Percentiles rank a stretch among this genome's conserved stretches.
Conservation (phyloP, 2,329 filamentous ascomycete species). For the Fusarium sarcochroum region DNA sequence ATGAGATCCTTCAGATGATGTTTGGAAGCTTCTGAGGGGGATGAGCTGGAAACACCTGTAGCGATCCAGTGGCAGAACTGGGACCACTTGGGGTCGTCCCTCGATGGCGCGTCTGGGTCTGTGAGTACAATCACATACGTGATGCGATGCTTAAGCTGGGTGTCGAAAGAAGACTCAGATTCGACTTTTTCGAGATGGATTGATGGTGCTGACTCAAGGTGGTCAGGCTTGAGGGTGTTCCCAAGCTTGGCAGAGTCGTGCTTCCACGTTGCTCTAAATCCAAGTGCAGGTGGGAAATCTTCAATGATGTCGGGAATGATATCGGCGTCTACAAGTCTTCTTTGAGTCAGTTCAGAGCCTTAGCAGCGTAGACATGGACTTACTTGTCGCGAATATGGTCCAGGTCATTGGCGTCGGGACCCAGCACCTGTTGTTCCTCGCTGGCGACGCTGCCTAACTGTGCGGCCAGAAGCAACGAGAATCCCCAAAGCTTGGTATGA, state of each 20-base stretch:
- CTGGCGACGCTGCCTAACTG: background rate
- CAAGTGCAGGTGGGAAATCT: slow-evolving; percentile 35
- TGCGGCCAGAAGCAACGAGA: background rate
- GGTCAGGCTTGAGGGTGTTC: slow-evolving; percentile 25
- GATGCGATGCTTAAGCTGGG: background rate
- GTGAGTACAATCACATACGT: slow-evolving; percentile 36
- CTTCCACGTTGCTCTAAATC: slow-evolving; percentile 33
- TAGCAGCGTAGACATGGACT: fast-evolving
- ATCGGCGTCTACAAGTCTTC: slow-evolving; percentile 22
- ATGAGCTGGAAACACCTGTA: background rate
- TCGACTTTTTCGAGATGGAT: slow-evolving; percentile 5
- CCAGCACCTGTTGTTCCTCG: slow-evolving; percentile 3
- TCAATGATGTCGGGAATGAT: slow-evolving; percentile 42
- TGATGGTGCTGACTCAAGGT: slow-evolving; percentile 7
- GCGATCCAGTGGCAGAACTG: slow-evolving; percentile 46
- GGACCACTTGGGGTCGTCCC: slow-evolving; percentile 42
- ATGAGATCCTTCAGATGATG: slow-evolving; percentile 25
- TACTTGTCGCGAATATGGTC: slow-evolving; percentile 26
- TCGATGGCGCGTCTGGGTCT: slow-evolving; percentile 41
- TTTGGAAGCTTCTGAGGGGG: background rate
- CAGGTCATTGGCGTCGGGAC: background rate
- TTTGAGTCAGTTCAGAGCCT: fast-evolving
- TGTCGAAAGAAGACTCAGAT: background rate
- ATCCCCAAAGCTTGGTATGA: background rate
- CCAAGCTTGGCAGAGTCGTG: slow-evolving; percentile 30